A percentile compares a stretch with the other conserved stretches of the same genome.
Evolutionary conservation across 805 yeast species (phyloP).

Genomic region (Brettanomyces nanus): DNA sequence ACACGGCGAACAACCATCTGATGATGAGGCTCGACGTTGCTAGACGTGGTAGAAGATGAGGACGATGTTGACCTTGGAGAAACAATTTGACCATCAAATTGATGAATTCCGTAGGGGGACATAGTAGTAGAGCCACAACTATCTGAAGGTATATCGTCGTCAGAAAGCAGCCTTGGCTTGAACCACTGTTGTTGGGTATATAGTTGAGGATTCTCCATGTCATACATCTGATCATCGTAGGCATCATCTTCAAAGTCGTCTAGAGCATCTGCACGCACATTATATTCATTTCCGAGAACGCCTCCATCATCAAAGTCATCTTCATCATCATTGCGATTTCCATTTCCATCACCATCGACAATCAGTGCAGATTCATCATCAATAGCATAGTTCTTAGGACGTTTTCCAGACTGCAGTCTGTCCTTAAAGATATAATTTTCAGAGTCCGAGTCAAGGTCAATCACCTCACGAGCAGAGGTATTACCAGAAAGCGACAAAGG

Average conservation of each 20-base stretch:
- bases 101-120: not conserved
- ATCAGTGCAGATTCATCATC: not conserved
- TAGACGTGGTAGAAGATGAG: conserved; percentile 12
- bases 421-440: conserved; percentile 27
- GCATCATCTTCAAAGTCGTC: not conserved
- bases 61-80: conserved; percentile 8
- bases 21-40: not conserved
- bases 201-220: not conserved
- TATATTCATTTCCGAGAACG: too few species aligned
- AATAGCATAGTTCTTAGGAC: not conserved
- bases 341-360: not conserved
- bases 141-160: not conserved
- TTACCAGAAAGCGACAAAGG: not conserved
- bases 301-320: conserved; percentile 8
- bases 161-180: not conserved
- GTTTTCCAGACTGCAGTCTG: conserved; percentile 4
- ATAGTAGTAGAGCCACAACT: not conserved
- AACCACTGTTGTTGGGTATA: not conserved
- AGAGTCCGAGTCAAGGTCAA: conserved; percentile 34
- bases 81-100: not conserved
- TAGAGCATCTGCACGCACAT: not conserved
- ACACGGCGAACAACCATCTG: not conserved
- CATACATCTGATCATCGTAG: not conserved
- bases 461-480: conserved; percentile 20
- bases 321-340: too few species aligned